Evolutionary conservation across 371 early-diverging fungal species (phyloP).

Genomic region (Mortierella sp.): DNA sequence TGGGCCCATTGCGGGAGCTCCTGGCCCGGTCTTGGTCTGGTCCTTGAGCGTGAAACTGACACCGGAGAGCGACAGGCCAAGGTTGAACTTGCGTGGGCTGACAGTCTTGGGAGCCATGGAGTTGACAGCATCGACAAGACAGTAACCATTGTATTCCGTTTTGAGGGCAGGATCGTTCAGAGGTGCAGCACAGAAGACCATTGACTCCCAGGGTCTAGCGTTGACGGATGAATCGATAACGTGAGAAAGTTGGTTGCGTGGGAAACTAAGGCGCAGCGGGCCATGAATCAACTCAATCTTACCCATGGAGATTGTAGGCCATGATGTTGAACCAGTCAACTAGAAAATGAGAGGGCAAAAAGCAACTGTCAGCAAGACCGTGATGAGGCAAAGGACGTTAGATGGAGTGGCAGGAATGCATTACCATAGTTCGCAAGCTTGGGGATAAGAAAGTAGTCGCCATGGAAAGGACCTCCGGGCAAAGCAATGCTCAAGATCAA

Average conservation of each 20-base stretch:
- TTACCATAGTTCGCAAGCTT: slow-evolving; percentile 40
- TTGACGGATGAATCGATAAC: not conserved
- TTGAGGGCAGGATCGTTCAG: slow-evolving; percentile 32
- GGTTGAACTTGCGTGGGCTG: slow-evolving; percentile 38
- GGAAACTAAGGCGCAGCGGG: no score
- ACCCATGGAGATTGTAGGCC: slow-evolving; percentile 53
- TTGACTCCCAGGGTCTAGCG: slow-evolving; percentile 45
- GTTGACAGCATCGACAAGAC: slow-evolving; percentile 33
- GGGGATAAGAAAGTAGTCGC: slow-evolving; percentile 32
- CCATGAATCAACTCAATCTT: no score
- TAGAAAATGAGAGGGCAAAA: slow-evolving; percentile 4
- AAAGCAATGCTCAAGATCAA: slow-evolving; percentile 39
- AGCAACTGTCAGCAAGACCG: no score
- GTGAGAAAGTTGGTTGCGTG: no score
- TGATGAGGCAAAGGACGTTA: no score
- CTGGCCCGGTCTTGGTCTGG: slow-evolving; percentile 27
- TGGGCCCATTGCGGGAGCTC: slow-evolving; percentile 37
- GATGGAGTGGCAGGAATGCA: not conserved
- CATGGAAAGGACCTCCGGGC: slow-evolving; percentile 51
- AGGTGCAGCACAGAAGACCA: slow-evolving; percentile 50
- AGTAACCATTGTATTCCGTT: slow-evolving; percentile 48
- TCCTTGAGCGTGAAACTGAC: slow-evolving; percentile 49
- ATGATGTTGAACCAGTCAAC: slow-evolving; percentile 53
- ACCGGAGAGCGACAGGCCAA: slow-evolving; percentile 46
- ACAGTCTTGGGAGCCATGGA: slow-evolving; percentile 47